Evolutionary conservation across 208 protist genomes (phyloP).

Genomic region (Porcisia deanei): DNA sequence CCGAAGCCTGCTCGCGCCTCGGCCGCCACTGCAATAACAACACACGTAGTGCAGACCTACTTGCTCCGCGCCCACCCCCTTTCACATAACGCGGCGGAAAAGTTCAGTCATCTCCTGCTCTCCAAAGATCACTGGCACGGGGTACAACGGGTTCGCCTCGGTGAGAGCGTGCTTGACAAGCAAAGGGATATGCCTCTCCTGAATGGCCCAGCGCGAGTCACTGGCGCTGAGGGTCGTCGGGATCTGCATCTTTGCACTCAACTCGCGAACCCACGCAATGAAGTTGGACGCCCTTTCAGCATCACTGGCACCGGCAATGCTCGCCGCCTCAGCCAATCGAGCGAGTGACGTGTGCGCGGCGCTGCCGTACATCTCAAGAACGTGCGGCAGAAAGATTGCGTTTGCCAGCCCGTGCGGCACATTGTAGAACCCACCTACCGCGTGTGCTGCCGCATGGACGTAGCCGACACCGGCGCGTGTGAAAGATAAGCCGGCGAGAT

Average conservation of each 20-base stretch:
- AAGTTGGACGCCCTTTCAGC: slow-evolving; percentile 49
- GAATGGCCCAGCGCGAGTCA: slow-evolving; percentile 33
- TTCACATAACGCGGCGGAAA: slow-evolving; percentile 30
- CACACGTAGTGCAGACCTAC: background rate
- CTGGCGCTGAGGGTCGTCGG: slow-evolving; percentile 34
- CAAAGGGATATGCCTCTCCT: slow-evolving; percentile 41
- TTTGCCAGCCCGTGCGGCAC: slow-evolving; percentile 86
- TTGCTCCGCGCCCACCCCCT: background rate
- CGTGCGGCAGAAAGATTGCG: slow-evolving; percentile 71
- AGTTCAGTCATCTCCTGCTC: slow-evolving; percentile 44
- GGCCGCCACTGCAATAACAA: background rate
- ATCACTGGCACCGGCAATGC: slow-evolving; percentile 28
- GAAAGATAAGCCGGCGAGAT: slow-evolving; percentile 85
- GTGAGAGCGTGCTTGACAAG: slow-evolving; percentile 41
- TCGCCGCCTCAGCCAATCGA: slow-evolving; percentile 36
- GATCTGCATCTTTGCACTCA: slow-evolving; percentile 52
- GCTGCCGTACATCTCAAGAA: slow-evolving; percentile 60
- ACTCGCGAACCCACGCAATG: slow-evolving; percentile 43
- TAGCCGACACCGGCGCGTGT: slow-evolving; percentile 87
- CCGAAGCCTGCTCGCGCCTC: background rate
- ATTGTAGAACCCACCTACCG: slow-evolving; percentile 72
- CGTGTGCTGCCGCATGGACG: slow-evolving; percentile 81
- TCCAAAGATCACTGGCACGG: slow-evolving; percentile 65
- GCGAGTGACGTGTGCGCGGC: slow-evolving; percentile 37
- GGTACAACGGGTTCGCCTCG: slow-evolving; percentile 66